phyloP scores from a whole-genome alignment of 2,329 filamentous ascomycete species.

The Tolypocladium guangdongense region DNA sequence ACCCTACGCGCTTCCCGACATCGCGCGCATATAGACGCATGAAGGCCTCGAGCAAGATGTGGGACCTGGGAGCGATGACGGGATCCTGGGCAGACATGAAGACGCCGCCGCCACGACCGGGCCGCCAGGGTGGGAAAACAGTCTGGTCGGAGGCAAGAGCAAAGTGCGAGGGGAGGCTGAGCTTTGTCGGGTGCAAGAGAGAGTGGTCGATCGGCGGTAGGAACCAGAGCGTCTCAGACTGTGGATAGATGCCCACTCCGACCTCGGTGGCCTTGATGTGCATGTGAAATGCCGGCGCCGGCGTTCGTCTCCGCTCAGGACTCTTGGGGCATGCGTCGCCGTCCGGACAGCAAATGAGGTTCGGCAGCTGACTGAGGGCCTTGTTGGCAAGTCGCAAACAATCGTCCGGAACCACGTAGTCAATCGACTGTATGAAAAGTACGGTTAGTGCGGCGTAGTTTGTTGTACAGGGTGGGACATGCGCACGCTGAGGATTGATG shows the following conservation, averaged over 20 bases:
- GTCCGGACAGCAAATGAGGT: not conserved
- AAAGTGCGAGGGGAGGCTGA: not conserved
- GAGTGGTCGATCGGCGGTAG: not conserved
- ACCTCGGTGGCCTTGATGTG: not conserved
- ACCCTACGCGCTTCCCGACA: not conserved
- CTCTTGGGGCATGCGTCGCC: not conserved
- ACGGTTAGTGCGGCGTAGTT: not conserved
- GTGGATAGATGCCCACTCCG: not conserved
- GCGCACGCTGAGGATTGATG: not conserved
- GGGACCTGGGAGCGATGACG: not conserved
- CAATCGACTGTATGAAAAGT: not conserved
- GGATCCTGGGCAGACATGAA: not conserved
- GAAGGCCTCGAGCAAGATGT: not conserved
- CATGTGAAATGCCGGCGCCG: not conserved
- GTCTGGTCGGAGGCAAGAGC: not conserved
- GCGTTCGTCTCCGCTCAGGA: not conserved
- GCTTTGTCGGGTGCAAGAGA: not conserved
- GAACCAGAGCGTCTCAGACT: not conserved
- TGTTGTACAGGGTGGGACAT: not conserved
- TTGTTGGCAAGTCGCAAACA: not conserved
- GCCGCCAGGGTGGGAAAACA: not conserved
- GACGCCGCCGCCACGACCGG: not conserved
- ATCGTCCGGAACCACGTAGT: not conserved
- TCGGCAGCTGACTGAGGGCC: not conserved
- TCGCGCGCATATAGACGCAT: not conserved